Evolutionary conservation across 2,329 filamentous ascomycete species (phyloP).

Genomic region (Colletotrichum shisoi): DNA sequence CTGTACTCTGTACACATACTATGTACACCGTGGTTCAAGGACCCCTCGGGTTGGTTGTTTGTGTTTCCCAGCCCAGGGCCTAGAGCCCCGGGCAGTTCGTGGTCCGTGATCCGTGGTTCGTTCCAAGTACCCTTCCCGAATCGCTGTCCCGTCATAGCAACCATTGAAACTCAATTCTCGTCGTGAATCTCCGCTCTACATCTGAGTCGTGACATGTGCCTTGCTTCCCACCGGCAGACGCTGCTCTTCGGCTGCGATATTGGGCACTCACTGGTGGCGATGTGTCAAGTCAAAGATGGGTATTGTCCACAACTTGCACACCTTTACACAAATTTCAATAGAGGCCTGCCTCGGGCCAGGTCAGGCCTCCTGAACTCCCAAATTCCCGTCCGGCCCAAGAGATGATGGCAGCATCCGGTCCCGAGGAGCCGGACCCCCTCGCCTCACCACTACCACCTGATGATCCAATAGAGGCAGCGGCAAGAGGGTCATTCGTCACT

Average conservation of each 20-base stretch:
- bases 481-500: constrained; percentile 36
- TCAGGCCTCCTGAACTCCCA: neutral
- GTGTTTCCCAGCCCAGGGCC: neutral
- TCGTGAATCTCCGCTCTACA: neutral
- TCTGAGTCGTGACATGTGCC: neutral
- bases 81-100: neutral
- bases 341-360: constrained; percentile 8
- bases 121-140: constrained; percentile 29
- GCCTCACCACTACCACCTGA: constrained; percentile 19
- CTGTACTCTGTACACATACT: too few relatives aligned
- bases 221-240: too few relatives aligned
- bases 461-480: constrained; percentile 34
- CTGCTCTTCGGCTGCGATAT: constrained; percentile 7
- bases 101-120: constrained; percentile 20
- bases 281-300: constrained; percentile 11
- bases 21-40: neutral
- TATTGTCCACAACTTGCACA: neutral
- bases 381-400: constrained; percentile 1
- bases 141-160: neutral
- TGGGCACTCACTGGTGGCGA: neutral
- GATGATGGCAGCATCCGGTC: constrained; percentile 3
- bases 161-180: constrained; percentile 7
- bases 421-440: neutral
- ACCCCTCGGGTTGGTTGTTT: too few relatives aligned
- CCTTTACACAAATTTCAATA: neutral